A percentile compares a stretch with the other conserved stretches of the same genome.
Evolutionary conservation across 768 basidiomycete species (phyloP).

Genomic region (Amanita muscaria): DNA sequence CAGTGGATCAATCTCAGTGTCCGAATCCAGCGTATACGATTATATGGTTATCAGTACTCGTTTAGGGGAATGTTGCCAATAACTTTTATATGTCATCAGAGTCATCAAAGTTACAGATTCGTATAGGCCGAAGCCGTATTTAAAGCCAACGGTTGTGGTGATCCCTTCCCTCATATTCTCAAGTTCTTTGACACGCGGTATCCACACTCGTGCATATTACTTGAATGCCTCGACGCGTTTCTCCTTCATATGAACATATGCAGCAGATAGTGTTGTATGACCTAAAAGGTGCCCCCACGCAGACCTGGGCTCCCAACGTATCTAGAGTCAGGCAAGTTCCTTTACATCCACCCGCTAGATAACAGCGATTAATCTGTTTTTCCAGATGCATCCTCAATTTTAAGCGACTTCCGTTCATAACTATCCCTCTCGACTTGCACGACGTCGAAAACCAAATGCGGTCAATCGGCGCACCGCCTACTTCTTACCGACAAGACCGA

Average conservation of each 20-base stretch:
- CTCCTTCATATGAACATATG: conserved; percentile 12
- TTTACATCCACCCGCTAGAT: no score
- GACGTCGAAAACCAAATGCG: conserved; percentile 57
- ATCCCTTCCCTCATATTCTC: background rate
- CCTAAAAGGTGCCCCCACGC: conserved; percentile 46
- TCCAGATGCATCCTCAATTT: conserved; percentile 69
- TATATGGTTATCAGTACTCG: conserved; percentile 4
- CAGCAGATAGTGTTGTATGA: conserved; percentile 62
- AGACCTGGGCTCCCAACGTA: conserved; percentile 71
- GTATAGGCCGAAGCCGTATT: no score
- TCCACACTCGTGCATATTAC: background rate
- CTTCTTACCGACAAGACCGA: conserved; percentile 44
- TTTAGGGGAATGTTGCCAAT: conserved; percentile 1
- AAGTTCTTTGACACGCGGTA: no score
- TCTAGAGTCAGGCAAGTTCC: conserved; percentile 75
- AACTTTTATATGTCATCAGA: background rate
- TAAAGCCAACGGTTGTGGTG: no score
- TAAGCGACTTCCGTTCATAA: conserved; percentile 62
- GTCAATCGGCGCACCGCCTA: conserved; percentile 51
- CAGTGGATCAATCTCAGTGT: no score
- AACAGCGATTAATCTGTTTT: background rate
- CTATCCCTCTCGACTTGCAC: conserved; percentile 61
- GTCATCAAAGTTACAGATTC: no score
- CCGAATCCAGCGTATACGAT: no score
- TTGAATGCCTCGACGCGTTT: conserved; percentile 1